Conservation (phyloP, 2,329 filamentous ascomycete species). For the Orbilia oligospora region DNA sequence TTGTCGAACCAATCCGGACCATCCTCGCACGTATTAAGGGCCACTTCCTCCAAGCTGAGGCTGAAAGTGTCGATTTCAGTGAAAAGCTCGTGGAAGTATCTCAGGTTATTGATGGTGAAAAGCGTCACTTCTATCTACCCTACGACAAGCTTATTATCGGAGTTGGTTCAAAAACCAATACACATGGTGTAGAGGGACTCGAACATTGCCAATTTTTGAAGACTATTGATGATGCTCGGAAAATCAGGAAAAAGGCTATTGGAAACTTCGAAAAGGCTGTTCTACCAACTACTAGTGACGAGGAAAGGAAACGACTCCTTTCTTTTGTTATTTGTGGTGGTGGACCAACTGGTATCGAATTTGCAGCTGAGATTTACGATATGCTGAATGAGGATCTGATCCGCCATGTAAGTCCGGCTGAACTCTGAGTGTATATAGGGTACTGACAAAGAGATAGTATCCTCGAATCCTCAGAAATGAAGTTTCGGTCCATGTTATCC, state of each 20-base stretch:
- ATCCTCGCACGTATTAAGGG: conserved; percentile 84
- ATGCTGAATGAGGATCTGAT: conserved; percentile 91
- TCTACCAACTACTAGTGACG: conserved; percentile 90
- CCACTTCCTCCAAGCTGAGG: conserved; percentile 89
- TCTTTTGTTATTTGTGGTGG: conserved; percentile 98
- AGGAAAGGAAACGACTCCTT: conserved; percentile 86
- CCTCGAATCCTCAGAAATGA: conserved; percentile 94
- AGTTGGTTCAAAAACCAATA: conserved; percentile 90
- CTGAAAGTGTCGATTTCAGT: conserved; percentile 91
- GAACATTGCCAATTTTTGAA: conserved; percentile 96
- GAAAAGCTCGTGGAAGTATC: conserved; percentile 90
- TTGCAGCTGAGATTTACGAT: conserved; percentile 95
- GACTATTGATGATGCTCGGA: conserved; percentile 90
- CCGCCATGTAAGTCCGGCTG: conserved; percentile 8
- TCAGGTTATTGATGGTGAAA: conserved; percentile 80
- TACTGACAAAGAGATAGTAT: conserved; percentile 72
- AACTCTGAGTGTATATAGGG: background rate
- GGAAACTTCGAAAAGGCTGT: conserved; percentile 91
- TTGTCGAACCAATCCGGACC: conserved; percentile 91
- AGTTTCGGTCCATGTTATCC: conserved; percentile 96
- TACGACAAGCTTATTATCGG: conserved; percentile 97
- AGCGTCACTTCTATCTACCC: conserved; percentile 88
- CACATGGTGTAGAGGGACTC: conserved; percentile 94
- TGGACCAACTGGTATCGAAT: conserved; percentile 96
- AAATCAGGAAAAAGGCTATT: conserved; percentile 89